Percentiles rank a stretch among this genome's conserved stretches.
Evolutionary conservation across 352 stramenopile genomes (phyloP).

Genomic region (Pilasporangium apinafurcum): DNA sequence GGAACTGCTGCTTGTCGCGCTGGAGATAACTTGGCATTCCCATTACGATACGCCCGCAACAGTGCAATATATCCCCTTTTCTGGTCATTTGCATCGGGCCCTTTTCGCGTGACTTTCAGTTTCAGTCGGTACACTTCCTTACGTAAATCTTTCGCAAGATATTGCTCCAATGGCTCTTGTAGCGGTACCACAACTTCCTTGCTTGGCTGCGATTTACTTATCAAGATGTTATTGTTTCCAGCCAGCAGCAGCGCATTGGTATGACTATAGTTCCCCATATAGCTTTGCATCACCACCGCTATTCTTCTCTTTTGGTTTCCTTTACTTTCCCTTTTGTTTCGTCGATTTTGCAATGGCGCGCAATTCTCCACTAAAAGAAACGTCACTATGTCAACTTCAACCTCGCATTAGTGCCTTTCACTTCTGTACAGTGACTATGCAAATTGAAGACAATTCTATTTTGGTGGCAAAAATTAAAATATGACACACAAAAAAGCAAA

Average conservation of each 20-base stretch:
- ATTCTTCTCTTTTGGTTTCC: not conserved
- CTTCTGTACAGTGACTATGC: slow-evolving; percentile 1
- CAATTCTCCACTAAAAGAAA: slow-evolving; percentile 1
- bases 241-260: no score
- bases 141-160: slow-evolving; percentile 21
- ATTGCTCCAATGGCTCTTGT: slow-evolving; percentile 25
- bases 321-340: not conserved
- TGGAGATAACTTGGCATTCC: not conserved
- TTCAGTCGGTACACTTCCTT: slow-evolving; percentile 28
- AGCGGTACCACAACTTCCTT: no score
- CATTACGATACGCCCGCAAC: slow-evolving; percentile 10
- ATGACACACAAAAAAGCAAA: not conserved
- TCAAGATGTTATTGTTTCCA: no score
- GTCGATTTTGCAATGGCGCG: not conserved
- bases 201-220: no score
- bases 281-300: no score
- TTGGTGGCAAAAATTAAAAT: not conserved
- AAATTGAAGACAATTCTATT: not conserved
- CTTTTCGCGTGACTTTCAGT: slow-evolving; percentile 17
- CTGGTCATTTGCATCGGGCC: slow-evolving; percentile 19
- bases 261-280: no score
- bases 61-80: slow-evolving; percentile 33
- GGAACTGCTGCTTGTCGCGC: not conserved
- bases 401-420: no score
- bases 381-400: slow-evolving; percentile 7